phyloP scores from a whole-genome alignment of 2,329 filamentous ascomycete genomes.

The Phialophora tarda region DNA sequence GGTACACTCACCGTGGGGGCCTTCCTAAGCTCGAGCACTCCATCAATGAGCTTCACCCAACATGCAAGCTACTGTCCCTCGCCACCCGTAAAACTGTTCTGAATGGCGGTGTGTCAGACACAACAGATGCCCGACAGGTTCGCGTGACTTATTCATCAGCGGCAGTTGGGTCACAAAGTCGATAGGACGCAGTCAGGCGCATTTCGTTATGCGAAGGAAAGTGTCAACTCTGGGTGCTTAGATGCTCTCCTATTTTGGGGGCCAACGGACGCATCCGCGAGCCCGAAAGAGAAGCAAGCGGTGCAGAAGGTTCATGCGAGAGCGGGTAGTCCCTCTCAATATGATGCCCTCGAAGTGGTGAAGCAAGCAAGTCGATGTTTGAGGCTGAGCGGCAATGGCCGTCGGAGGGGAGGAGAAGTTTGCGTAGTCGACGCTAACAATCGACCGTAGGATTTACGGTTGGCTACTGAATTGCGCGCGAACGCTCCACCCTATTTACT shows the following conservation, averaged over 20 bases:
- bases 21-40: not conserved
- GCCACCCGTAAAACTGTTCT: not conserved
- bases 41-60: not conserved
- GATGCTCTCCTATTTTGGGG: not conserved
- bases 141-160: not conserved
- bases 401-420: not conserved
- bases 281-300: not conserved
- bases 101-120: not conserved
- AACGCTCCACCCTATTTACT: not conserved
- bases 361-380: not conserved
- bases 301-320: slow-evolving; percentile 6
- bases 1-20: not conserved
- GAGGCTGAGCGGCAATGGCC: not conserved
- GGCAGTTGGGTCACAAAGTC: not conserved
- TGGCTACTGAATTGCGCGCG: not conserved
- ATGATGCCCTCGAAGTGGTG: not conserved
- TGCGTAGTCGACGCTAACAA: not conserved
- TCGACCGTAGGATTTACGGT: not conserved
- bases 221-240: not conserved
- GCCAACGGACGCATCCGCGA: not conserved
- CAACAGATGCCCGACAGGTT: not conserved
- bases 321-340: slow-evolving; percentile 1
- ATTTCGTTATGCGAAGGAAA: not conserved
- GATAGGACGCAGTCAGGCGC: not conserved
- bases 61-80: slow-evolving; percentile 3